A percentile compares a stretch with the other conserved stretches of the same genome.
phyloP scores from a whole-genome alignment of 2,329 filamentous ascomycete species.

The Fusarium incarnatum region DNA sequence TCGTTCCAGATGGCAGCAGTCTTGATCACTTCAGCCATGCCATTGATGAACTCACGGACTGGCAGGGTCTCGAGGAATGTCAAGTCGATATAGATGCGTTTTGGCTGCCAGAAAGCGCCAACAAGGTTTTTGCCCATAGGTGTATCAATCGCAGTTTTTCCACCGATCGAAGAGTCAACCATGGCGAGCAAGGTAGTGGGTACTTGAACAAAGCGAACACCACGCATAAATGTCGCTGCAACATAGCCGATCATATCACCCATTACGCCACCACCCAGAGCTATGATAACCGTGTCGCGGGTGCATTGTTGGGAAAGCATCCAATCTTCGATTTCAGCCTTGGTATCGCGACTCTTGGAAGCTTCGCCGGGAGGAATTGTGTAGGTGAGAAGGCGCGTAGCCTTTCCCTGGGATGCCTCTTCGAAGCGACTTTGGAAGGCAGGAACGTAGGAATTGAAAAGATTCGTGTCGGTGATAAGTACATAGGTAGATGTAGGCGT shows the following conservation, averaged over 20 bases:
- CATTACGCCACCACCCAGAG: conserved; percentile 94
- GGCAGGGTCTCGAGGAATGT: conserved; percentile 91
- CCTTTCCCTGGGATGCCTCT: conserved; percentile 42
- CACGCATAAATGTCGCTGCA: conserved; percentile 98
- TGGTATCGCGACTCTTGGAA: conserved; percentile 92
- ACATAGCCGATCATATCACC: conserved; percentile 98
- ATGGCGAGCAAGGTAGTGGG: conserved; percentile 94
- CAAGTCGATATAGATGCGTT: conserved; percentile 93
- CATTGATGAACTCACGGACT: conserved; percentile 94
- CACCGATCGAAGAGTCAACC: conserved; percentile 98
- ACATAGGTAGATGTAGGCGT: conserved; percentile 91
- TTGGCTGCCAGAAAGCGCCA: conserved; percentile 96
- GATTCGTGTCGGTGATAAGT: conserved; percentile 95
- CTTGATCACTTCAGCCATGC: conserved; percentile 98
- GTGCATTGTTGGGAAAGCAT: conserved; percentile 93
- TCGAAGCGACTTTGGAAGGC: conserved; percentile 68
- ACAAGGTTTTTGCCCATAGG: conserved; percentile 96
- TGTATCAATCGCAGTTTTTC: conserved; percentile 98
- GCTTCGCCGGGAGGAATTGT: conserved; percentile 90
- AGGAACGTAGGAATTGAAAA: conserved; percentile 83
- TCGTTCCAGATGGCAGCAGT: conserved; percentile 97
- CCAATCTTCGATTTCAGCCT: conserved; percentile 98
- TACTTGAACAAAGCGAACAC: conserved; percentile 94
- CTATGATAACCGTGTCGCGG: conserved; percentile 93
- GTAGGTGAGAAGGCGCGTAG: conserved; percentile 82